Evolutionary conservation across 75 land plant species (phyloP), one percentile per base, ranked within the genome.

Genomic region (Sequoiadendron giganteum): DNA sequence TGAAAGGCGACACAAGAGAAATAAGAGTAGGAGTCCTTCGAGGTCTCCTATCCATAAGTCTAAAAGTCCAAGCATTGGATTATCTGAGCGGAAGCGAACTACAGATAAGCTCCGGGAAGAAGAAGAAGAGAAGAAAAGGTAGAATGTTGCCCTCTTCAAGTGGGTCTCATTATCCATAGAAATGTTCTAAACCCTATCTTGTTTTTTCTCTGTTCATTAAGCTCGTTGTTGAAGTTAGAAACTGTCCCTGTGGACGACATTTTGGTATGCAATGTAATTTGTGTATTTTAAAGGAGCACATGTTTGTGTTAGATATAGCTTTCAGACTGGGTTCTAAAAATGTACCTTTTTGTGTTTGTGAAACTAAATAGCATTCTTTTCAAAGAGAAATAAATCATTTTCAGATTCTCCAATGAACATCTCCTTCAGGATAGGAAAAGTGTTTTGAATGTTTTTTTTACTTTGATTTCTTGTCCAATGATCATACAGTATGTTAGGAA

Each of bases 81-180:
- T 90, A 13, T 47, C 89, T 54, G 96, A 94, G 79, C 88, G 82
- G 38, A 94, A 93, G 88, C 91, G 86, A 92, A 89, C 93, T n/a
- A 76, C 70, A 86, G 95, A 95, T 76, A 95, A 92, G 89, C 77
- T 90, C 70, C 93, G 89, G 70, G 93, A 90, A 68, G 99, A 96
- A 91, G 99, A 96, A 91, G 95, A 94, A 87, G 98, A 97, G 84
- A 97, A 92, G 90, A 96, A 93, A 92, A 96, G 99, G 99, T 97
- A 90, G 52, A 82, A 82, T 82, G 32, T 13, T 82, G 19, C 84
- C 48, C 84, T 47, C 32, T 25, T 82, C 47, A 47, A 47, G 16
- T 82, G 52, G 39, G 34, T 42, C 43, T 82, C n/a, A 28, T 15
- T 28, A 3, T 21, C 30, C 34, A 82, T 82, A 45, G n/a, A 45